phyloP scores from a whole-genome alignment of 176 grass and related monocot species.

The Carex parvula region DNA sequence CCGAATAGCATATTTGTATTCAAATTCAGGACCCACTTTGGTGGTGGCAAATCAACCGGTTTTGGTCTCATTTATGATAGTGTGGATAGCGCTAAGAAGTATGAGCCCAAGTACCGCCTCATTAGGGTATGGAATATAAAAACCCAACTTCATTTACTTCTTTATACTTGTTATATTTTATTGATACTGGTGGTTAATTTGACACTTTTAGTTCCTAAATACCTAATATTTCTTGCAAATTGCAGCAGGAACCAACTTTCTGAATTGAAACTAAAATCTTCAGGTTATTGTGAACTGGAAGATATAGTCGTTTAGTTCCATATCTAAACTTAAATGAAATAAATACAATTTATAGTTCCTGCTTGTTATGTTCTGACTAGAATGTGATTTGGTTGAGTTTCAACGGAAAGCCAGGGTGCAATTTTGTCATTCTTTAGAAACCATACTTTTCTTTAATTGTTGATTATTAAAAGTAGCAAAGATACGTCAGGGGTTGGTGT shows the following conservation, averaged over 20 bases:
- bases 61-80: slow-evolving; percentile 95
- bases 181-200: not conserved
- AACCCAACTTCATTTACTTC: not conserved
- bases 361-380: not conserved
- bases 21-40: slow-evolving; percentile 97
- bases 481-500: not conserved
- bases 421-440: not conserved
- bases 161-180: not conserved
- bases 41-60: slow-evolving; percentile 86
- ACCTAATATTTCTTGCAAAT: not conserved
- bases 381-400: not conserved
- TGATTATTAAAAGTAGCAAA: not conserved
- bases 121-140: slow-evolving; percentile 62
- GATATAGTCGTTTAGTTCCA: not conserved
- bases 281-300: not conserved
- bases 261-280: not conserved
- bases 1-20: slow-evolving; percentile 96
- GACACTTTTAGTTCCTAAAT: not conserved
- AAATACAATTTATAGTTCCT: not conserved
- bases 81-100: slow-evolving; percentile 80
- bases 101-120: slow-evolving; percentile 88
- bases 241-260: not conserved
- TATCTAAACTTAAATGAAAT: not conserved
- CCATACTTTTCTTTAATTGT: not conserved
- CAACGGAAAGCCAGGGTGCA: not conserved